These are phyloP conservation scores for Blastobotrys peoriensis DNA, from an alignment of 805 yeast genomes.

Conservation along the genomic window DNA sequence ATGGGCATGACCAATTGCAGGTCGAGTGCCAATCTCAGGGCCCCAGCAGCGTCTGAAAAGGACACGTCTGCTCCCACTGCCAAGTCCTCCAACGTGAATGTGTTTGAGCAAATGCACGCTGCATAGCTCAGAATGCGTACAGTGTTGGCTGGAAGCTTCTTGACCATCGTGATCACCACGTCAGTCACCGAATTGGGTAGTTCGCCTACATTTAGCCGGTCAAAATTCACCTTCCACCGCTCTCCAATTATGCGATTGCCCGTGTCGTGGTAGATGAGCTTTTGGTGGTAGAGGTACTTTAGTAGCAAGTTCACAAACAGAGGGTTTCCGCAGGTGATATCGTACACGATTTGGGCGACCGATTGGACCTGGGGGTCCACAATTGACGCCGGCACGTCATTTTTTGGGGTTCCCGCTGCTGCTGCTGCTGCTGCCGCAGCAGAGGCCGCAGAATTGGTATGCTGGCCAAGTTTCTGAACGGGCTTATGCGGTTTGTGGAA, in stretches of 20 bases:
- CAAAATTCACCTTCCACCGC: slow-evolving; percentile 22
- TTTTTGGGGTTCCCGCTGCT: slow-evolving; percentile 1
- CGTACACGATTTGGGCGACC: slow-evolving; percentile 19
- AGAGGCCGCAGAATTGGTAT: background rate
- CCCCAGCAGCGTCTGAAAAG: slow-evolving; percentile 29
- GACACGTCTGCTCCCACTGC: slow-evolving; percentile 34
- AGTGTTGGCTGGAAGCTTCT: slow-evolving; percentile 23
- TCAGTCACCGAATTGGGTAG: slow-evolving; percentile 15
- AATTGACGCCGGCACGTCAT: slow-evolving; percentile 3
- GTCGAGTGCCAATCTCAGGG: slow-evolving; percentile 33
- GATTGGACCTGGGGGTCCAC: slow-evolving; percentile 15
- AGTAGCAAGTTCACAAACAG: slow-evolving; percentile 16
- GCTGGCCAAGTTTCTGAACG: too few relatives aligned
- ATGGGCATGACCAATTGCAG: slow-evolving; percentile 34
- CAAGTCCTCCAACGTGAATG: slow-evolving; percentile 35
- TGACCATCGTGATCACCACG: slow-evolving; percentile 18
- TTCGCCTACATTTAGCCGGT: slow-evolving; percentile 7
- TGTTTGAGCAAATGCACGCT: slow-evolving; percentile 36
- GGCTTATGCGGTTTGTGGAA: background rate
- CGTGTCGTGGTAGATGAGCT: slow-evolving; percentile 14
- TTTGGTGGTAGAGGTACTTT: slow-evolving; percentile 16
- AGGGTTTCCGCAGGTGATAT: slow-evolving; percentile 24
- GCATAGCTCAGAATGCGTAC: slow-evolving; percentile 35
- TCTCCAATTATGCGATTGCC: slow-evolving; percentile 11
- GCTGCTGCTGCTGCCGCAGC: background rate